phyloP scores from a whole-genome alignment of 352 stramenopile genomes.

The Blastocystis hominis region DNA sequence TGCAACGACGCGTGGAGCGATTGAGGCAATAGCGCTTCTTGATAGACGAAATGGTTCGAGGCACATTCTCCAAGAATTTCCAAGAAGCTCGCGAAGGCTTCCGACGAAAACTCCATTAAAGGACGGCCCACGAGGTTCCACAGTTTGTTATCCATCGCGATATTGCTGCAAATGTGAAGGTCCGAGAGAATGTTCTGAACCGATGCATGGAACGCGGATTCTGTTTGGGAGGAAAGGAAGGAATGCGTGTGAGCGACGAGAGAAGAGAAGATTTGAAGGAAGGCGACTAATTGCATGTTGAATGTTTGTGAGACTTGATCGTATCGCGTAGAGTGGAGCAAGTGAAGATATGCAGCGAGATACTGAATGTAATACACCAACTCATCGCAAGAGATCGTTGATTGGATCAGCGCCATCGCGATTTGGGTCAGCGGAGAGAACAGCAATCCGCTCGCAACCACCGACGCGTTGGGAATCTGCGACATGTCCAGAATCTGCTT shows the following conservation, averaged over 20 bases:
- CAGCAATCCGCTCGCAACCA: not conserved
- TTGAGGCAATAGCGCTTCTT: not conserved
- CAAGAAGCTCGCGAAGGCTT: not conserved
- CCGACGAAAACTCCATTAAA: not conserved
- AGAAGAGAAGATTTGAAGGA: constrained; percentile 9
- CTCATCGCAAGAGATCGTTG: not conserved
- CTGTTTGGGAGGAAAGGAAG: not conserved
- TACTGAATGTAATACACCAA: not conserved
- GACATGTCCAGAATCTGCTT: not conserved
- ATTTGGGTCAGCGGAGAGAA: not conserved
- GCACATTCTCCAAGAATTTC: not conserved
- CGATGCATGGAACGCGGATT: not conserved
- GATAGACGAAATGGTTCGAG: not conserved
- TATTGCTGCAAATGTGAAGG: constrained; percentile 27
- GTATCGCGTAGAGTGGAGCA: not conserved
- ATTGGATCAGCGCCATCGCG: not conserved
- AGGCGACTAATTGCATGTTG: constrained; percentile 26
- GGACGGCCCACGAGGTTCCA: constrained; percentile 24
- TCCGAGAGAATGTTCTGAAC: not conserved
- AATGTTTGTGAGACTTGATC: not conserved
- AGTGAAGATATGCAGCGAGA: not conserved
- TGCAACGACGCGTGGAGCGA: not conserved
- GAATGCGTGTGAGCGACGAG: not conserved
- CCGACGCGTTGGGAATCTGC: constrained; percentile 12
- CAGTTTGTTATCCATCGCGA: constrained; percentile 48